A percentile compares a stretch with the other conserved stretches of the same genome.
Evolutionary conservation across 2,329 filamentous ascomycete species (phyloP).

Genomic region (Anthostomella pinea): DNA sequence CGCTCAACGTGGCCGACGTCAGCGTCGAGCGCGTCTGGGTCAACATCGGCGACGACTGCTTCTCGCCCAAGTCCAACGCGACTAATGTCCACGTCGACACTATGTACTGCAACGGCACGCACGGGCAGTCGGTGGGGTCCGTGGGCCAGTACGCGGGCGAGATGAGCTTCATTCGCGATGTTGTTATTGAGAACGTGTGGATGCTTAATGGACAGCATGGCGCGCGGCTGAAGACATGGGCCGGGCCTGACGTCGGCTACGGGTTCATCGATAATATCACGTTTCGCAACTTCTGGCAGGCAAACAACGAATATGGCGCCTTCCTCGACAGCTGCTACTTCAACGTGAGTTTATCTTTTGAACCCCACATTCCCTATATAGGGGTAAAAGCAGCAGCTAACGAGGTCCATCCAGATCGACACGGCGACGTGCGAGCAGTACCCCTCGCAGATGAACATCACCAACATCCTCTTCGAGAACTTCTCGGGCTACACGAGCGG

Average conservation of each 20-base stretch:
- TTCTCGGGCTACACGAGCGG: constrained; percentile 56
- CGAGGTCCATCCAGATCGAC: constrained; percentile 30
- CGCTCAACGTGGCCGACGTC: constrained; percentile 53
- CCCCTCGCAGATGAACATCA: constrained; percentile 57
- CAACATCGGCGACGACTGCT: constrained; percentile 59
- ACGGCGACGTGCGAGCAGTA: constrained; percentile 48
- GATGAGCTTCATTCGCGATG: constrained; percentile 54
- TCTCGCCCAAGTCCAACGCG: constrained; percentile 59
- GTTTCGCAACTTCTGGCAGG: constrained; percentile 56
- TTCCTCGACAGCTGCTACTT: constrained; percentile 64
- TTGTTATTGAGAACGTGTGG: constrained; percentile 58
- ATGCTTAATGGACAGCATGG: constrained; percentile 51
- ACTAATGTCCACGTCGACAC: constrained; percentile 57
- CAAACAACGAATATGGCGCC: constrained; percentile 55
- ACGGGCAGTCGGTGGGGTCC: constrained; percentile 56
- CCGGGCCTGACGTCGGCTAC: constrained; percentile 54
- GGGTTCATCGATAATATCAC: constrained; percentile 62
- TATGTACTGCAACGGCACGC: constrained; percentile 58
- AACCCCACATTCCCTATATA: background rate
- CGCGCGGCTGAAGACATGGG: constrained; percentile 61
- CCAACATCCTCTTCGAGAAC: constrained; percentile 57
- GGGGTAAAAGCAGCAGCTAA: constrained; percentile 1
- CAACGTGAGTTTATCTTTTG: constrained; percentile 39
- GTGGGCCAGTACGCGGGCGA: constrained; percentile 57
- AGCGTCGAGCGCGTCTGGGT: constrained; percentile 49